Percentiles rank a stretch among this genome's conserved stretches.
Conservation (phyloP, 2,329 filamentous ascomycete species). For the Pseudofabraea citricarpa region DNA sequence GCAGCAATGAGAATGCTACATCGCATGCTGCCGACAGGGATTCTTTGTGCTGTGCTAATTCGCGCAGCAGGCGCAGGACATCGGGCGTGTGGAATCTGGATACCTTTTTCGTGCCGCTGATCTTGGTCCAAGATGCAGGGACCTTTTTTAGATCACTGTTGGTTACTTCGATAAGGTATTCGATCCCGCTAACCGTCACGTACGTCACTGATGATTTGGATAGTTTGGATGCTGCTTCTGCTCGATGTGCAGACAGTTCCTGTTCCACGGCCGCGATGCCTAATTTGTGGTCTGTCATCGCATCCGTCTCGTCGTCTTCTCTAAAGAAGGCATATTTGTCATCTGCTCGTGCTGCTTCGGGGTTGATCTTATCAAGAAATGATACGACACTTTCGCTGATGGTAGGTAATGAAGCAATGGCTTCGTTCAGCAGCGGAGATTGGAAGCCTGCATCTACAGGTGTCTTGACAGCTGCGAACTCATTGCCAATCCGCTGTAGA, state of each 20-base stretch:
- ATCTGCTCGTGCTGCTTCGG: conserved; percentile 74
- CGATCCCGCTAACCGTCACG: conserved; percentile 81
- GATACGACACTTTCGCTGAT: conserved; percentile 69
- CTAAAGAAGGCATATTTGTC: conserved; percentile 95
- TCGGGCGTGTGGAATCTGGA: conserved; percentile 94
- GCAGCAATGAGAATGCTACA: conserved; percentile 67
- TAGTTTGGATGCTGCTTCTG: conserved; percentile 66
- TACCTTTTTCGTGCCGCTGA: conserved; percentile 88
- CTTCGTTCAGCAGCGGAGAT: conserved; percentile 63
- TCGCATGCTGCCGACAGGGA: conserved; percentile 89
- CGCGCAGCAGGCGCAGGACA: conserved; percentile 74
- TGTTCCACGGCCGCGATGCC: conserved; percentile 90
- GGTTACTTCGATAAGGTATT: conserved; percentile 89
- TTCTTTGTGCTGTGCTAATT: conserved; percentile 93
- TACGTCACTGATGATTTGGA: conserved; percentile 70
- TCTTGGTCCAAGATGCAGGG: conserved; percentile 90
- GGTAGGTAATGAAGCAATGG: conserved; percentile 69
- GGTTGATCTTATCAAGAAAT: conserved; percentile 81
- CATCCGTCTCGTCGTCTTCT: conserved; percentile 81
- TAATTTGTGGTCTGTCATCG: conserved; percentile 82
- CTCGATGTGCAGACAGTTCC: conserved; percentile 74
- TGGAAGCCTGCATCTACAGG: conserved; percentile 66
- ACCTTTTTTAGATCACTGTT: conserved; percentile 80
- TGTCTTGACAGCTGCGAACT: conserved; percentile 65
- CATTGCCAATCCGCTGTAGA: conserved; percentile 72